Evolutionary conservation across 2,329 filamentous ascomycete genomes (phyloP), one percentile per base, ranked within the genome.

Genomic region (Apiospora aurea): DNA sequence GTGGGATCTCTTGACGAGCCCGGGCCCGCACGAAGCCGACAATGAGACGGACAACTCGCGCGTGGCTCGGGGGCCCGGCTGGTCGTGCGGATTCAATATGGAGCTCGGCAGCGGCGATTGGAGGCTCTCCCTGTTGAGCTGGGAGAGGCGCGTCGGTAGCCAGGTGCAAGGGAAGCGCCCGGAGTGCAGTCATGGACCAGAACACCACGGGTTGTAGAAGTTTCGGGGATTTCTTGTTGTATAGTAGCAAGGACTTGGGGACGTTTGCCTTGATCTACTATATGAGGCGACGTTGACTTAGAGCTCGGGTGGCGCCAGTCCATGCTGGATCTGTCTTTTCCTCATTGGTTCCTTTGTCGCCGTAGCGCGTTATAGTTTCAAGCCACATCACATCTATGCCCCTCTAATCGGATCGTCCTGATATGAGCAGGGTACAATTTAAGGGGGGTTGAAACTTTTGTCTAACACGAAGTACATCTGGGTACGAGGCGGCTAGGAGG

Each of bases 121-220:
- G 53, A 61, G 53, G 53, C 29, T 61, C 16, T 61, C 53, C 53
- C 16, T 61, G 53, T 16, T 61, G 53, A 38, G 53, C 29, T 61
- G 29, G 26, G 53, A 61, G 16, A 61, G 29, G 8, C 53, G 53
- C 21, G 53, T 61, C 53, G 53, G 53, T 16, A 61, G 29, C 16
- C 16, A 34, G 29, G 53, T 61, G 16, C 53, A 61, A 26, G 29
- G 29, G 34, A 7, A 61, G 29, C 18, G 5, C 16, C 53, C 53
- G 7, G 29, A 61, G 16, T 61, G 46, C 21, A 49, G 7, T 4
- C 46, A 49, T n/a, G 21, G 7, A n/a, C 21, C 21, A n/a, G 21
- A n/a, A n/a, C 4, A n/a, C 6, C 6, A 21, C 8, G 46, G 7
- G 46, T 7, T 7, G 18, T 49, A 49, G 6, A n/a, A 0, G 18